Evolutionary conservation across 805 yeast species (phyloP), one percentile per base, ranked within the genome.

Genomic region (Saccharomycopsis babjevae): DNA sequence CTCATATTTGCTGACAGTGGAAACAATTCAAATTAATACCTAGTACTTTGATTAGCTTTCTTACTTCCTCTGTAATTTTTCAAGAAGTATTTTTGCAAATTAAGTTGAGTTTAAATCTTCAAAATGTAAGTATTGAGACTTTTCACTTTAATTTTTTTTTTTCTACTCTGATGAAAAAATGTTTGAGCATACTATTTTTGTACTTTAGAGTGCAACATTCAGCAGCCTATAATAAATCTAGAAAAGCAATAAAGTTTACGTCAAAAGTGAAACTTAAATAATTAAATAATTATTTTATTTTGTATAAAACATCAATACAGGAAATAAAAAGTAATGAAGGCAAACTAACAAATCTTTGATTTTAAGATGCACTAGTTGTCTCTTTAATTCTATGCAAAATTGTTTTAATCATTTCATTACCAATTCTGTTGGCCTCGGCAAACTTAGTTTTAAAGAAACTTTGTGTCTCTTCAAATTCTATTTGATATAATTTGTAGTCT

Each of bases 371-470:
- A n/a, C 30, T 58, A 22, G 15, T 61, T 64, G 5, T 43, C 30
- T 62, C 61, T 25, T 58, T 54, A 13, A 64, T 63, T 54, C 59
- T 57, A 54, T 64, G 54, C 62, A 86, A 73, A 39, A 90, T 89
- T 10, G 89, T 88, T 69, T 83, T 83, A 64, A 94, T 88, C 99
- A 93, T 93, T 66, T 89, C 96, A 73, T 93, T 94, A 11, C 98
- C 98, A 54, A 91, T 78, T 56, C 79, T 82, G 66, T 86, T 88
- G 10, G 97, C 97, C 68, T 92, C 97, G 1, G 90, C 84, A 59
- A 92, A 80, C 88, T 86, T 92, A 13, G 90, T 96, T 63, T 80
- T 74, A 73, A 94, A 94, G 72, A 88, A 94, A n/a, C 76, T 69
- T 69, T 90, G 97, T 0, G 96, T 88, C 55, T 79, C 79, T 67